phyloP scores from a whole-genome alignment of 1,139 yeast species.

The Debaryomyces psychrophilus region DNA sequence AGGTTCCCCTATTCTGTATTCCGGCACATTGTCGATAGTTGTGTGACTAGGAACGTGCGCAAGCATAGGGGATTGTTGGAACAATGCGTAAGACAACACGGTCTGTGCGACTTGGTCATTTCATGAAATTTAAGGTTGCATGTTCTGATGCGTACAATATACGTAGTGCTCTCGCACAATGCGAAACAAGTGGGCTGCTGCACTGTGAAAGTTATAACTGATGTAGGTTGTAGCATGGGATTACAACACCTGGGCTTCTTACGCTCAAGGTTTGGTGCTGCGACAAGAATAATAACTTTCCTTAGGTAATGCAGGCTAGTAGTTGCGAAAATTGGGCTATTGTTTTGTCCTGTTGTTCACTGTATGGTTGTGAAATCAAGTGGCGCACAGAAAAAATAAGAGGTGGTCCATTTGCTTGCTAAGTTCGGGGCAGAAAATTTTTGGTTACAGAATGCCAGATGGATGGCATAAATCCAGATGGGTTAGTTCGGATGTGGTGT shows the following conservation, averaged over 20 bases:
- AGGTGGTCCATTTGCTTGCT: not conserved
- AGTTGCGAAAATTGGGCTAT: not conserved
- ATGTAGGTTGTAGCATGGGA: not conserved
- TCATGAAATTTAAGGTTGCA: not conserved
- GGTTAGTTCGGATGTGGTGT: not conserved
- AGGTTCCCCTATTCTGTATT: not conserved
- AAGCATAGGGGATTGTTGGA: not conserved
- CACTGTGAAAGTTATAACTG: not conserved
- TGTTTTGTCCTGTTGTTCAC: not conserved
- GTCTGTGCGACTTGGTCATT: not conserved
- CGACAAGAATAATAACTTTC: not conserved
- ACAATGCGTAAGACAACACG: not conserved
- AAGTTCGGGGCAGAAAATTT: not conserved
- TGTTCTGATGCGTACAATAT: not conserved
- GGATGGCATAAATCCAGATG: not conserved
- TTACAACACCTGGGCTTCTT: not conserved
- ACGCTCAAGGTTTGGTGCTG: not conserved
- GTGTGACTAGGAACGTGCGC: not conserved
- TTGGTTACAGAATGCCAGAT: slow-evolving; percentile 1
- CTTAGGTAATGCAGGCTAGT: not conserved
- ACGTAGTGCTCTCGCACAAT: not conserved
- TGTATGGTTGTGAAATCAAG: slow-evolving; percentile 3
- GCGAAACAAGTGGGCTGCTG: not conserved
- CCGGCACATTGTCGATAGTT: not conserved
- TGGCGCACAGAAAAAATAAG: not conserved